Evolutionary conservation across 805 yeast species (phyloP).

Genomic region (Candida odintsovae): DNA sequence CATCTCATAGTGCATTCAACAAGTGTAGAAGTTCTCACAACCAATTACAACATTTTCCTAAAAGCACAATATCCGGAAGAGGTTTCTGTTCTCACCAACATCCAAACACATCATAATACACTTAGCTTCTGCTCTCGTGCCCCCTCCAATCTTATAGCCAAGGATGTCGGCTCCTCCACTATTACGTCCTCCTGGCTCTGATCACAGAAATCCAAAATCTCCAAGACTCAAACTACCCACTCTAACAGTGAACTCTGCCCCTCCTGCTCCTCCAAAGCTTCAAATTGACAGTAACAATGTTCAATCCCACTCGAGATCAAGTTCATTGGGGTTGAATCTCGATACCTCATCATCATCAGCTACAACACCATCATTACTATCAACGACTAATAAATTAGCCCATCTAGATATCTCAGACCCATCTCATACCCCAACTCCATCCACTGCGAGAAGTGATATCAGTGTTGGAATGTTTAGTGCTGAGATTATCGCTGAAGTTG

Average conservation of each 20-base stretch:
- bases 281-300: background rate
- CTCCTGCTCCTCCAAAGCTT: background rate
- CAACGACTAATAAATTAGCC: conserved; percentile 17
- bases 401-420: conserved; percentile 16
- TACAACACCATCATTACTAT: conserved; percentile 16
- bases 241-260: conserved; percentile 17
- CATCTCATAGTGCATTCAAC: too few relatives aligned
- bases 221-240: conserved; percentile 41
- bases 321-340: conserved; percentile 4
- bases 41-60: too few relatives aligned
- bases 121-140: background rate
- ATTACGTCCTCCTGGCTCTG: conserved; percentile 38
- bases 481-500: conserved; percentile 26
- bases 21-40: too few relatives aligned
- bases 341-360: conserved; percentile 11
- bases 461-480: conserved; percentile 24
- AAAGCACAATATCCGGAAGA: too few relatives aligned
- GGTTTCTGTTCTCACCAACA: background rate
- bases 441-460: conserved; percentile 24
- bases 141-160: too few relatives aligned
- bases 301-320: conserved; percentile 1
- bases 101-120: background rate
- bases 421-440: conserved; percentile 21
- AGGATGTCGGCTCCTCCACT: conserved; percentile 34
- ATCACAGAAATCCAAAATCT: conserved; percentile 32